These are phyloP conservation scores for Xerophyta viscosa DNA, from an alignment of 106 monocot genomes.

Conservation along the genomic window DNA sequence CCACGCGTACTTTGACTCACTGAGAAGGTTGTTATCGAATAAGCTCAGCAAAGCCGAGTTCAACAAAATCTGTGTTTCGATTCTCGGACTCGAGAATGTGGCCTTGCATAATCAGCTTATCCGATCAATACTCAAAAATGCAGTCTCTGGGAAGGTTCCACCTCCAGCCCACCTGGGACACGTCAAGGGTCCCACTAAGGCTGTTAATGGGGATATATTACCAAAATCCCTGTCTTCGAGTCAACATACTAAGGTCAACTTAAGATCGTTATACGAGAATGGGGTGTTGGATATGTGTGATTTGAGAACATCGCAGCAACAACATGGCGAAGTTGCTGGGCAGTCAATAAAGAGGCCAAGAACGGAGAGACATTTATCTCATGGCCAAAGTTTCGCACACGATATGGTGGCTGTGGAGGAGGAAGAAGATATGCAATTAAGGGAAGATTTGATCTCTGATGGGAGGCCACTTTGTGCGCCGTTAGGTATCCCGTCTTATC, in stretches of 20 bases:
- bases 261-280: conserved; percentile 33
- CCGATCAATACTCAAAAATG: conserved; percentile 48
- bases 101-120: conserved; percentile 49
- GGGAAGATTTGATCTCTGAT: conserved; percentile 1
- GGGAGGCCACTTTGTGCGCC: conserved; percentile 50
- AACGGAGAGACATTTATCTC: conserved; percentile 13
- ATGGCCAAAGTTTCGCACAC: neutral
- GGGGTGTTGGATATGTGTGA: conserved; percentile 22
- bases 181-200: conserved; percentile 5
- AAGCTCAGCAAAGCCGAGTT: conserved; percentile 47
- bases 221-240: conserved; percentile 27
- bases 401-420: conserved; percentile 9
- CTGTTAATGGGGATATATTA: conserved; percentile 35
- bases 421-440: conserved; percentile 8
- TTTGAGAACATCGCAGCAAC: conserved; percentile 20
- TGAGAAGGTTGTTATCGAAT: conserved; percentile 26
- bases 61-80: conserved; percentile 36
- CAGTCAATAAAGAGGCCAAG: conserved; percentile 16
- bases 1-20: conserved; percentile 28
- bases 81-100: conserved; percentile 39
- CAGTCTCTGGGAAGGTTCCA: conserved; percentile 26
- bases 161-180: conserved; percentile 4
- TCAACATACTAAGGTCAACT: conserved; percentile 22
- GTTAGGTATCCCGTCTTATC: conserved; percentile 74
- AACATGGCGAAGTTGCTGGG: conserved; percentile 17